Base-by-base conservation (phyloP, 176 grass and related monocot genomes). In the Musa schizocarpa region DNA sequence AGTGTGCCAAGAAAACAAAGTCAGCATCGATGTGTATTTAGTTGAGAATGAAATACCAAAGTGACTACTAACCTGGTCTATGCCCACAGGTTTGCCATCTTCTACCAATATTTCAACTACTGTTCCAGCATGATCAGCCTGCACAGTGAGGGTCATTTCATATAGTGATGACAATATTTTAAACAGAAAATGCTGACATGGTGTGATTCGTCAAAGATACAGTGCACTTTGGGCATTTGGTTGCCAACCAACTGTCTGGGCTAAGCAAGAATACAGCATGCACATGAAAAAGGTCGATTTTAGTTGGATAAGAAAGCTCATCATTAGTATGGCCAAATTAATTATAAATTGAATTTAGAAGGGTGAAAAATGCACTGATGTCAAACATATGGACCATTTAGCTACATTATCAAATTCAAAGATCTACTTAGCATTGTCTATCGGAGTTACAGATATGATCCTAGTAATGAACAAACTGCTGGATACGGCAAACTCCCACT, bases 61-160 rank as follows among this genome's bases (percentile, higher is more conserved):
- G 53, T 20, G 22, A 50, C 25, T 53, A 56, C 21, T 55, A 53
- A 78, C 76, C 76, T 78, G 76, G 8, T 57, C 76, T 69, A 78
- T 9, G 65, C 76, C 76, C 21, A 78, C 76, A 78, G 76, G 76
- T 19, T 69, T 78, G 50, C 76, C 76, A 56, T 78, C 76, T 43
- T 78, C 76, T 2, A 57, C 62, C 65, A 78, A 52, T 69, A 78
- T 57, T 14, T 78, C 76, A 34, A 78, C 23, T 0, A 78, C 9
- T 8, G 65, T 78, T 48, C 76, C 76, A 24, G 23, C 65, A 11
- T 78, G 76, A 26, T 78, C 76, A 56, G 76, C 76, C 76, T 78
- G 52, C 52, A 55, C 20, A 9, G 20, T 1, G 49, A 24, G 27
- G 52, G 8, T 24, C 50, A 34, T 0, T 74, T 55, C 23, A 9